phyloP scores from a whole-genome alignment of 2,329 filamentous ascomycete genomes.

The Venturia carpophila region DNA sequence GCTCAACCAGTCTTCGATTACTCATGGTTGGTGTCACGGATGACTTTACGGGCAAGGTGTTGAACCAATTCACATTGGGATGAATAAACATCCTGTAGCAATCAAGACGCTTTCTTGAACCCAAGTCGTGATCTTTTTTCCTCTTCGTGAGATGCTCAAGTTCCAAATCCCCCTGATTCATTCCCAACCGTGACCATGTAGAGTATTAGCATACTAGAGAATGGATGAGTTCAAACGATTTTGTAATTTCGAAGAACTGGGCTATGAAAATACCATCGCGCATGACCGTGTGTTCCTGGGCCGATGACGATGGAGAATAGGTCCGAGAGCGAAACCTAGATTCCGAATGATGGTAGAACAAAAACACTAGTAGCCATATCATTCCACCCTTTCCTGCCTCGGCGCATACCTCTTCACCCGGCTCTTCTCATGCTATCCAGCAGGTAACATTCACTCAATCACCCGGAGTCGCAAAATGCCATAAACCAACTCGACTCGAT shows the following conservation, averaged over 20 bases:
- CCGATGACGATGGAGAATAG: background rate
- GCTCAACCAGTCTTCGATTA: conserved; percentile 5
- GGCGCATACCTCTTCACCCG: background rate
- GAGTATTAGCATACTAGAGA: too few relatives aligned
- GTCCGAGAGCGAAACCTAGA: background rate
- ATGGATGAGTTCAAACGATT: background rate
- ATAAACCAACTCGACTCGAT: background rate
- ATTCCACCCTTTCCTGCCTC: background rate
- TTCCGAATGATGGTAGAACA: background rate
- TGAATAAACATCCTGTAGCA: conserved; percentile 12
- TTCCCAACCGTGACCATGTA: background rate
- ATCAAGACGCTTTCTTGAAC: conserved; percentile 11
- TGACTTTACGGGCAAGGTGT: conserved; percentile 12
- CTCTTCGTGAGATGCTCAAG: background rate
- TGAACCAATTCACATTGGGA: conserved; percentile 8
- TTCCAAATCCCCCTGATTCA: background rate
- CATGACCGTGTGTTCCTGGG: background rate
- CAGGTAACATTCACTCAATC: conserved; percentile 4
- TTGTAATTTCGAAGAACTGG: background rate
- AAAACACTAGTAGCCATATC: background rate
- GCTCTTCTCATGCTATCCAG: background rate
- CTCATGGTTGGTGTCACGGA: conserved; percentile 15
- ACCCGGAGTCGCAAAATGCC: conserved; percentile 4
- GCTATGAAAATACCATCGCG: background rate
- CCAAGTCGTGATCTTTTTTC: background rate